Base-by-base conservation (phyloP, 768 basidiomycete species). In the Boletus subcaerulescens region DNA sequence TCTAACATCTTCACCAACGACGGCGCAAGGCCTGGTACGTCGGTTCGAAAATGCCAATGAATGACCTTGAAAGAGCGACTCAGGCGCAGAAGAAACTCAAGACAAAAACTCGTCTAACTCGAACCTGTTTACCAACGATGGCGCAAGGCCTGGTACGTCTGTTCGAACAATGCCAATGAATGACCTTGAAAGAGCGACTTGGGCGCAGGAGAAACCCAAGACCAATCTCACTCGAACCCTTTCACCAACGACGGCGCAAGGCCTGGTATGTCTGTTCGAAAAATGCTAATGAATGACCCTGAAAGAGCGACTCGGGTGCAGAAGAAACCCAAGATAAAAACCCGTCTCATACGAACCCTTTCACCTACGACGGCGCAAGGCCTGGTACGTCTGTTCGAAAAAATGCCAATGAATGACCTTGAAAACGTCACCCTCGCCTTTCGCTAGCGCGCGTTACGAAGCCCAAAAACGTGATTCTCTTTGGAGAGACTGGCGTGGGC, bases 401-500 rank as follows among this genome's bases (percentile, higher is more conserved):
- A 15, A 38, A 20, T 20, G 35, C 11, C 22, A 15, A n/a, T 22
- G 35, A 3, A 36, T 38, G n/a, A 15, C 36, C 26, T 20, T 29
- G 38, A 50, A 41, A 31, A 22, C 24, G 13, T 31, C n/a, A 20
- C 14, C 5, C 24, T 24, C 24, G 5, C 24, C 2, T 24, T 5
- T 24, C 24, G 24, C 24, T 12, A 33, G 18, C 15, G 4, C 42
- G 31, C 22, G n/a, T 24, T 38, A 36, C 33, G 5, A 22, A 32
- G 10, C 38, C 38, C 45, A 40, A 45, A 18, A 60, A 45, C 5
- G 33, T 59, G 7, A 20, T 59, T 15, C 33, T 60, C 6, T 59
- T 59, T 10, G 58, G 58, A 7, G 47, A 50, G 24, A 57, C 54
- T 3, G 57, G 57, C 5, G 54, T 33, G 4, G 56, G 54, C 14